Conservation (phyloP, 225 moss, liverwort and hornwort species). For the Pleurozium schreberi region DNA sequence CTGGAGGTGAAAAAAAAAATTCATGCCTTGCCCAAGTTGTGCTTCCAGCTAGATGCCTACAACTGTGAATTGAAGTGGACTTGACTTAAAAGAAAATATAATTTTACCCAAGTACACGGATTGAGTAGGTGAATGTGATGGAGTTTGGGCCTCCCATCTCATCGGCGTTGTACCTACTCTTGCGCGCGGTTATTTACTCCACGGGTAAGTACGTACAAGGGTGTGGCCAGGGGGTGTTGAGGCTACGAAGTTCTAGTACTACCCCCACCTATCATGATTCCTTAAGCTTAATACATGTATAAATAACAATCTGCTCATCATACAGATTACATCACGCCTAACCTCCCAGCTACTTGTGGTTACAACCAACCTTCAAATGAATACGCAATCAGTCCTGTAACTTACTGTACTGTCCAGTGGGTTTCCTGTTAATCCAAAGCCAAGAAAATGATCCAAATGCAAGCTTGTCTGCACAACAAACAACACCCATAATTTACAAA, state of each 20-base stretch:
- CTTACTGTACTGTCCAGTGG: neutral
- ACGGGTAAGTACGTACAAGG: neutral
- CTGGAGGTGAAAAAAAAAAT: neutral
- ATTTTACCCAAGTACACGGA: neutral
- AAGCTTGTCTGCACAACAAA: neutral
- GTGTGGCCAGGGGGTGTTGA: neutral
- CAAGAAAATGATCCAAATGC: neutral
- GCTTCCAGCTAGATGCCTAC: neutral
- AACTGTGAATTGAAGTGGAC: neutral
- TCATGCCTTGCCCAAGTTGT: neutral
- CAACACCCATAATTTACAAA: neutral
- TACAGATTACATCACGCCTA: neutral
- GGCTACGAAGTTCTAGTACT: neutral
- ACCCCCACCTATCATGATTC: neutral
- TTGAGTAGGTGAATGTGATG: constrained; percentile 15
- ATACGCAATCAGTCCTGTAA: too few species aligned
- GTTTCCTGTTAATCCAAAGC: neutral
- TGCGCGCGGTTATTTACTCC: constrained; percentile 3
- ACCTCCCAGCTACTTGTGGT: constrained; percentile 1
- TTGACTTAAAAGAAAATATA: neutral
- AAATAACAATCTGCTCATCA: neutral
- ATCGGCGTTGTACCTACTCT: neutral
- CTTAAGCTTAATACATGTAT: neutral
- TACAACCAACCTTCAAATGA: neutral
- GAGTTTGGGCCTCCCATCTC: constrained; percentile 13